Percentiles rank a stretch among this genome's conserved stretches.
Conservation (phyloP, 768 basidiomycete genomes). For the Rickenella mellea region DNA sequence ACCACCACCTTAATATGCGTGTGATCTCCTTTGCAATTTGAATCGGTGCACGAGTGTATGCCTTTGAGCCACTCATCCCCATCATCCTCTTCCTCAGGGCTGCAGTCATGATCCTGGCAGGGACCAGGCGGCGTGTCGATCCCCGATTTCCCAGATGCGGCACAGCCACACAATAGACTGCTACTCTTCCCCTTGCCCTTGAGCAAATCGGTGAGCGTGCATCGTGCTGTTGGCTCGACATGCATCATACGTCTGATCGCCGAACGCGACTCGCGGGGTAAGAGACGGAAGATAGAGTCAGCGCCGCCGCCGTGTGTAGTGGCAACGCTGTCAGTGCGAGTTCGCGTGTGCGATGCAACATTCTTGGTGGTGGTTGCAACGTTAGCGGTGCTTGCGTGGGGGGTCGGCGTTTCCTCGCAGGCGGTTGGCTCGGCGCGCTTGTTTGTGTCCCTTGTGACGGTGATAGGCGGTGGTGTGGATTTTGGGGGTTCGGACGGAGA, state of each 20-base stretch:
- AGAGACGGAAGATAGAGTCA: conserved; percentile 91
- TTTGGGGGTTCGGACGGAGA: not conserved
- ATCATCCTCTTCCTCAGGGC: conserved; percentile 61
- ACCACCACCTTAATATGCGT: conserved; percentile 63
- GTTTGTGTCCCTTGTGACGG: no score
- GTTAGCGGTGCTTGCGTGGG: not conserved
- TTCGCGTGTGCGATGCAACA: not conserved
- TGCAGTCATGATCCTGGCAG: conserved; percentile 57
- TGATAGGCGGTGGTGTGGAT: not conserved
- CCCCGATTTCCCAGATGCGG: conserved; percentile 26
- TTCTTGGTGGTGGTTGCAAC: not conserved
- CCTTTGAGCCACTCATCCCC: conserved; percentile 85
- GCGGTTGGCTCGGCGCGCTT: not conserved
- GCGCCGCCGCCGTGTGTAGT: conserved; percentile 67
- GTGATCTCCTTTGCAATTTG: conserved; percentile 34
- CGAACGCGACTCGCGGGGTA: conserved; percentile 86
- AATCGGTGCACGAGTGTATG: conserved; percentile 57
- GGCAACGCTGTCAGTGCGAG: conserved; percentile 39
- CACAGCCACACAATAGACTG: conserved; percentile 76
- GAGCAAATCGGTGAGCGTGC: conserved; percentile 86
- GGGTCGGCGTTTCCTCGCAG: not conserved
- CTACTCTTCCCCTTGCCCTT: conserved; percentile 69
- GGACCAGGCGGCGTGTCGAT: conserved; percentile 22
- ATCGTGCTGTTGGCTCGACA: conserved; percentile 80
- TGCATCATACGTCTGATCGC: conserved; percentile 91